Evolutionary conservation across 306 rosid genomes (phyloP), one percentile per base, ranked within the genome.

Genomic region (Dicorynia guianensis): DNA sequence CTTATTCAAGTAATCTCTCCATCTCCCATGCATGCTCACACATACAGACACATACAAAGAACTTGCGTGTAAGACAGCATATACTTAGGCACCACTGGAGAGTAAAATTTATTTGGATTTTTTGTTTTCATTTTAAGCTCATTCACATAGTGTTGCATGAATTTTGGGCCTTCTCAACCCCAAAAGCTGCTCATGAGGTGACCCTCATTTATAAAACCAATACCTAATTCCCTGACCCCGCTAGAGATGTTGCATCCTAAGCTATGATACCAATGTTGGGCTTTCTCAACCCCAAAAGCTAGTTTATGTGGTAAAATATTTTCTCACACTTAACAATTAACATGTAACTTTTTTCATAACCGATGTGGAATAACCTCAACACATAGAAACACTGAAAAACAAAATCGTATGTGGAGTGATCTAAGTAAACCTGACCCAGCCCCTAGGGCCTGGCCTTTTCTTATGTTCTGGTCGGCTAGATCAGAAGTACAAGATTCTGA

Each of bases 1-100:
- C 68, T 53, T 71, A 77, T 85, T 63, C 87, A 68, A 69, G 93
- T 90, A 87, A 80, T 19, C 54, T 73, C 76, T 71, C 82, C 68
- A 63, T 63, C 69, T 56, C 75, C 58, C 72, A n/a, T 54, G 9
- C 75, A n/a, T 78, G 44, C 54, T 11, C 73, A 64, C 46, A 57
- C 64, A 63, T 57, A 54, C 73, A 64, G 47, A 69, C 61, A 6
- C n/a, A n/a, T 47, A 42, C 76, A 9, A 44, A 9, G 3, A 18
- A 48, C 35, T 70, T 78, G 75, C 66, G 49, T 72, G 67, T 72
- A 61, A 58, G 53, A 81, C 50, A 64, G 59, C 70, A 43, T 50
- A 70, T 67, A 63, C 59, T 40, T 57, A 19, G 17, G 69, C 35
- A 17, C 59, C 40, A 54, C 34, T 62, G 62, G 7, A 15, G 56